phyloP scores from a whole-genome alignment of 1,284 basidiomycete genomes.

The Stereum hirsutum region DNA sequence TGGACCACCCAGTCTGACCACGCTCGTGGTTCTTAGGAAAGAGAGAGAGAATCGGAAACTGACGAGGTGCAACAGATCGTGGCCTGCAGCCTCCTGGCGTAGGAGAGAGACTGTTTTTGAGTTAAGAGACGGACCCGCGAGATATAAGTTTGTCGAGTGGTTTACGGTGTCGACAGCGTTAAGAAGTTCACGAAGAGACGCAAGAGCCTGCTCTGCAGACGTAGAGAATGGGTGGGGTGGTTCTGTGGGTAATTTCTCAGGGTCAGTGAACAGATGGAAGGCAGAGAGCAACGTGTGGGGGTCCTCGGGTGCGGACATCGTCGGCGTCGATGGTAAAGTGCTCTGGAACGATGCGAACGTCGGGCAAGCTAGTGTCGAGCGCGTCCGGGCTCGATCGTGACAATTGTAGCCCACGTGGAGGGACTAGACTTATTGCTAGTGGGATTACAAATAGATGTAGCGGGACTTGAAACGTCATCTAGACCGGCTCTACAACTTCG shows the following conservation, averaged over 20 bases:
- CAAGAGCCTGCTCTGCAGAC: slow-evolving; percentile 29
- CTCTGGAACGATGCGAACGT: too few species aligned
- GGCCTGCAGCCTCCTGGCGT: slow-evolving; percentile 49
- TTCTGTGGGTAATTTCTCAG: slow-evolving; percentile 24
- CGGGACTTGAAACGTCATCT: too few species aligned
- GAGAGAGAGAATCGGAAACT: slow-evolving; percentile 13
- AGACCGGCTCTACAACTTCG: too few species aligned
- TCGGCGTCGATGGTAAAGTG: too few species aligned
- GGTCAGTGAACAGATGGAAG: slow-evolving; percentile 30
- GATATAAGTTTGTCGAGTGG: slow-evolving; percentile 42
- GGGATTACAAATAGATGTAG: too few species aligned
- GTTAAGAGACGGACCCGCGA: slow-evolving; percentile 35
- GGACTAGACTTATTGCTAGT: too few species aligned
- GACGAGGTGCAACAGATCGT: slow-evolving; percentile 39
- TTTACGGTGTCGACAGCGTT: slow-evolving; percentile 41
- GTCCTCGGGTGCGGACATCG: neutral
- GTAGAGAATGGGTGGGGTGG: slow-evolving; percentile 41
- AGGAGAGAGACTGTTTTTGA: slow-evolving; percentile 59
- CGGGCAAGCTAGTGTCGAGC: too few species aligned
- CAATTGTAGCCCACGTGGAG: too few species aligned
- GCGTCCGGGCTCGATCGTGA: too few species aligned
- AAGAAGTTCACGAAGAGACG: slow-evolving; percentile 39
- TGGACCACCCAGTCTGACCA: too few species aligned
- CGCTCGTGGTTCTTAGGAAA: slow-evolving; percentile 8
- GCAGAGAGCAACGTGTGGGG: slow-evolving; percentile 31